These are phyloP conservation scores for Pythium guiyangense DNA, from an alignment of 352 stramenopile species.

Conservation along the genomic window DNA sequence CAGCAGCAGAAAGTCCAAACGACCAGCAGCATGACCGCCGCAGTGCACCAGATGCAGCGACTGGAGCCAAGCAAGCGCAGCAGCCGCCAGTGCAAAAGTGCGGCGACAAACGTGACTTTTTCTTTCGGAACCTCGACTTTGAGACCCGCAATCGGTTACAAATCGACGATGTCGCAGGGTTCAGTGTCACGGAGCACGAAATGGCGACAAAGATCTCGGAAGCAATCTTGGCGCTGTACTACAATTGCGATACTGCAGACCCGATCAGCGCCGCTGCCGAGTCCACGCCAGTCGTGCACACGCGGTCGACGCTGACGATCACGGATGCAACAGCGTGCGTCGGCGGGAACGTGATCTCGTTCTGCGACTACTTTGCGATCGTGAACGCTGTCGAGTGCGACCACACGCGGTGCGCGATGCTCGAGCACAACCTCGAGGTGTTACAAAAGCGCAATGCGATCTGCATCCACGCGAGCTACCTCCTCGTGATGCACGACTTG, in stretches of 20 bases:
- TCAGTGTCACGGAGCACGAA: conserved; percentile 78
- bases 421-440: conserved; percentile 68
- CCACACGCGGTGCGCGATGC: conserved; percentile 52
- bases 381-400: conserved; percentile 79
- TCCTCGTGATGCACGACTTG: conserved; percentile 66
- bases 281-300: neutral
- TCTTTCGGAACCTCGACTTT: conserved; percentile 72
- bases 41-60: neutral
- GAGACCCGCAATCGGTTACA: conserved; percentile 62
- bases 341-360: conserved; percentile 76
- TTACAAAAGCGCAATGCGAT: conserved; percentile 51
- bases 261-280: conserved; percentile 4
- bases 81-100: conserved; percentile 34
- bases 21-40: conserved; percentile 2
- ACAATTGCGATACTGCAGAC: conserved; percentile 8
- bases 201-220: conserved; percentile 74
- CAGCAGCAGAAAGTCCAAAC: neutral
- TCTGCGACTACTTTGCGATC: conserved; percentile 71
- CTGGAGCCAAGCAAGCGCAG: neutral
- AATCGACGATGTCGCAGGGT: conserved; percentile 74
- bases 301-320: conserved; percentile 44
- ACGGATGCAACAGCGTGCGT: conserved; percentile 81
- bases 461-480: conserved; percentile 59
- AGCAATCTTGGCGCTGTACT: conserved; percentile 47
- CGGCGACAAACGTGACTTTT: conserved; percentile 82